Evolutionary conservation across 257 asterid species (phyloP), one percentile per base, ranked within the genome.

Genomic region (Jasminum sambac): DNA sequence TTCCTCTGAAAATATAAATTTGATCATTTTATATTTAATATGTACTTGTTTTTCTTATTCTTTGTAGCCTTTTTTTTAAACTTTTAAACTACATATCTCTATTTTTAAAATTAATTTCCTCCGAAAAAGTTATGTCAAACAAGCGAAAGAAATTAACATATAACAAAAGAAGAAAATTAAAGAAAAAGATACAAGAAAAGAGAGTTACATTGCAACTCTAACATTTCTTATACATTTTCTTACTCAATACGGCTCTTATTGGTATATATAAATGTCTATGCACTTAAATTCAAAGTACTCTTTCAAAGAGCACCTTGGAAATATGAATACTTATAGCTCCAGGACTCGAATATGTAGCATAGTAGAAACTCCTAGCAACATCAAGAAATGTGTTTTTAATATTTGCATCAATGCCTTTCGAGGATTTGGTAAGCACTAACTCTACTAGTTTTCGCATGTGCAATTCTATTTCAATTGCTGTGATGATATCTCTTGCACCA

Each of bases 241-340:
- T 46, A 19, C 55, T 46, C 17, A 19, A 52, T 57, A 36, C 26
- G 17, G 26, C 10, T 30, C 30, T 8, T 5, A 46, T 64, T 60
- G 59, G 39, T 40, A 7, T 50, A 52, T 60, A 24, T 6, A 24
- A 11, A 26, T 5, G 6, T 52, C 11, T 12, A 69, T 66, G 11
- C 57, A 25, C 16, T 12, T 24, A 66, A 10, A 42, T 17, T 84
- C 74, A 91, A 2, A 63, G 17, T 7, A 83, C 90, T 74, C 81
- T 85, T 62, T 87, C 83, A 70, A 90, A 93, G 50, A 93, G 94
- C 37, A 93, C 96, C 81, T 87, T 89, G 19, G 85, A 63, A 16
- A 90, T 78, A 72, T 93, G 97, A 66, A 65, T 76, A 60, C 84
- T 76, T 63, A 87, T 80, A 1, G 96, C 85, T 46, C 67, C 81